Base-by-base conservation (phyloP, 75 land plant genomes). In the Isoetes taiwanensis region DNA sequence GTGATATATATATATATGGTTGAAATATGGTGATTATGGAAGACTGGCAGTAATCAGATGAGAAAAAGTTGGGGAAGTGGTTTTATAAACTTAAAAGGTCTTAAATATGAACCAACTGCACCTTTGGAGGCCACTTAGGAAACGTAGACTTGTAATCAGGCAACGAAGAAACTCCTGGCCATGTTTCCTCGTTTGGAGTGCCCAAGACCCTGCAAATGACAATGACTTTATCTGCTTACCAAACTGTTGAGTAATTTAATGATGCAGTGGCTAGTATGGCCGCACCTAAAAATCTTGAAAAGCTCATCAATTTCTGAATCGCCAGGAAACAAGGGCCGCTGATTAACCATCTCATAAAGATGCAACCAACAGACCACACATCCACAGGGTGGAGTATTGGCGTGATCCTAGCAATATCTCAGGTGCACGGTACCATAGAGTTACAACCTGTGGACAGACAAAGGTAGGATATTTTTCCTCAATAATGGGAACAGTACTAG, bases 361-460 rank as follows among this genome's bases (percentile, higher is more conserved):
- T 89, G 54, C 96, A 88, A 4, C 99, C 99, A 1, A 89, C 84
- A 16, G 99, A 94, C 99, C 99, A 94, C 34, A 94, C 79, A 70
- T 94, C 99, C 24, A 94, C 99, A 10, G 99, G 99, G 96, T 88
- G 14, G 99, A 94, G 54, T 94, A 94, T 57, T 84, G 90, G n/a
- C 90, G 78, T 2, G 96, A 94, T 21, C 96, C 99, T 42, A 88
- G 86, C 17, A 94, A 64, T 38, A 93, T 93, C 64, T 93, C 98
- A 32, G 98, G 98, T 35, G 98, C 98, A 59, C 98, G 80, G 71
- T 94, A 94, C 96, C 99, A 94, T 20, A 94, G 63, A 1, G 96
- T 94, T 28, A 94, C 99, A 56, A 93, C 96, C 96, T 93, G 74
- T 55, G 2, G 28, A 55, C 57, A 55, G 9, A 12, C 52, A 46